phyloP scores from a whole-genome alignment of 2,329 filamentous ascomycete species.

The Colletotrichum viniferum region DNA sequence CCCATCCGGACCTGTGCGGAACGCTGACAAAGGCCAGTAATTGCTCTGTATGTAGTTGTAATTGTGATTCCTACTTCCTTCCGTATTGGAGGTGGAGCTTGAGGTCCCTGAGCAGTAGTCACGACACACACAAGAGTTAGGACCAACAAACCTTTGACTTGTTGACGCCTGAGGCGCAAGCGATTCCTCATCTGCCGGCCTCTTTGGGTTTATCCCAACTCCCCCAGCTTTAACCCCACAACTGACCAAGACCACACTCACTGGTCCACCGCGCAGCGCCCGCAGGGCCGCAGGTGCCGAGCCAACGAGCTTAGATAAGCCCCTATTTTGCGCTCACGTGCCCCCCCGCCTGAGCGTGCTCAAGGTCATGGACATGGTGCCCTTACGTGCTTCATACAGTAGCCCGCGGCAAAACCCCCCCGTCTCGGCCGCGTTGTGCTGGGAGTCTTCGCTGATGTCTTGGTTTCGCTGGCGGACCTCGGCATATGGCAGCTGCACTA shows the following conservation, averaged over 20 bases:
- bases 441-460: conserved; percentile 6
- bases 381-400: neutral
- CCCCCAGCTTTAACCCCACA: neutral
- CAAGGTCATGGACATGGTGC: neutral
- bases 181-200: neutral
- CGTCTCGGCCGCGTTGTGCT: neutral
- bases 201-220: neutral
- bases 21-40: neutral
- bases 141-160: neutral
- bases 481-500: conserved; percentile 18
- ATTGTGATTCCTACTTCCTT: neutral
- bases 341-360: neutral
- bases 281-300: neutral
- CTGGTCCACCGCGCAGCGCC: neutral
- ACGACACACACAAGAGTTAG: neutral
- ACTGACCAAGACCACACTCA: neutral
- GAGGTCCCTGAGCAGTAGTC: neutral
- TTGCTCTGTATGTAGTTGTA: neutral
- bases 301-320: neutral
- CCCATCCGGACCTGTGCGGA: neutral
- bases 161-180: neutral
- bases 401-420: neutral
- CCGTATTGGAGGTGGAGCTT: neutral
- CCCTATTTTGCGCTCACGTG: neutral
- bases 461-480: conserved; percentile 21